phyloP scores from a whole-genome alignment of 495 filamentous ascomycete species.

The Talaromyces adpressus region DNA sequence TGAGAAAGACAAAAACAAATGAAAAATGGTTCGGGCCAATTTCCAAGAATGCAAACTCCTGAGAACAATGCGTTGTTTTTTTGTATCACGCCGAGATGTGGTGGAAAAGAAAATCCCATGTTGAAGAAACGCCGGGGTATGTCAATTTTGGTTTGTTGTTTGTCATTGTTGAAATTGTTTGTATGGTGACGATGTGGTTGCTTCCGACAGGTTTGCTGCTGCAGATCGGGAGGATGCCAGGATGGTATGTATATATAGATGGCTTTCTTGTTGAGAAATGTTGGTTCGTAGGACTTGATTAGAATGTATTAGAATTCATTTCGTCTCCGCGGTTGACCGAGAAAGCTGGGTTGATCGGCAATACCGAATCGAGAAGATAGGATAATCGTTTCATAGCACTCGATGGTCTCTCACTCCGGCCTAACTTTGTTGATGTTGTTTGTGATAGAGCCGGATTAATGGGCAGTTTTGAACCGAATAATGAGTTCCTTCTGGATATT shows the following conservation, averaged over 20 bases:
- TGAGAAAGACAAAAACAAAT: background rate
- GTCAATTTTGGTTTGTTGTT: background rate
- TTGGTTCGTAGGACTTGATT: background rate
- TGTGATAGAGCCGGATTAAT: conserved; percentile 6
- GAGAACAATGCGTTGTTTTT: background rate
- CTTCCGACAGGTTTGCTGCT: background rate
- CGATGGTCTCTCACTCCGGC: background rate
- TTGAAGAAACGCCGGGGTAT: background rate
- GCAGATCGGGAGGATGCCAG: no score
- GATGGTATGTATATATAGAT: background rate
- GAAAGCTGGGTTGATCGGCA: conserved; percentile 31
- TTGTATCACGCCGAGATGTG: background rate
- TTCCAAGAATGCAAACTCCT: background rate
- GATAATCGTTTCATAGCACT: conserved; percentile 1
- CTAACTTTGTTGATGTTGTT: background rate
- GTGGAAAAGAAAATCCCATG: background rate
- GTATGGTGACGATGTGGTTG: background rate
- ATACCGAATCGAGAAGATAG: conserved; percentile 23
- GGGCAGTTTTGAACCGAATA: background rate
- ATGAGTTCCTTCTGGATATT: background rate
- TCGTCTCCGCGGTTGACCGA: background rate
- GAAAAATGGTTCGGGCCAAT: background rate
- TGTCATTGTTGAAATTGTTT: background rate
- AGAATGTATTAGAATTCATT: background rate
- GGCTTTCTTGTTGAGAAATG: background rate